A percentile compares a stretch with the other conserved stretches of the same genome.
phyloP scores from a whole-genome alignment of 805 yeast genomes.

The Saccharomyces mikatae region DNA sequence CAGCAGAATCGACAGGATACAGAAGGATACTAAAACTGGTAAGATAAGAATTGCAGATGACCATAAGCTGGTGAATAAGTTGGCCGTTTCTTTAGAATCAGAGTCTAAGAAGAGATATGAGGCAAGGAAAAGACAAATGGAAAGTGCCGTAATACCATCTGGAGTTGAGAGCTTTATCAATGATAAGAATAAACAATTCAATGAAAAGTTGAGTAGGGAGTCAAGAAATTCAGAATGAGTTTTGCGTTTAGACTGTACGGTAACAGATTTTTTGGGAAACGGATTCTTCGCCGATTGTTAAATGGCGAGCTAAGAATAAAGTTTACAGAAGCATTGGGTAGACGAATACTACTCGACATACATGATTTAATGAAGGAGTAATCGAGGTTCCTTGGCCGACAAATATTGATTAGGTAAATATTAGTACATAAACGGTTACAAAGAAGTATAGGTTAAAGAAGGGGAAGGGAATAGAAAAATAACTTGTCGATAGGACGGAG shows the following conservation, averaged over 20 bases:
- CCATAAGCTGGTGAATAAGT: conserved; percentile 10
- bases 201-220: conserved; percentile 22
- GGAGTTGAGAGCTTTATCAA: conserved; percentile 19
- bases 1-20: conserved; percentile 1
- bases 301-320: background rate
- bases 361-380: background rate
- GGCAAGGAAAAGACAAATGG: conserved; percentile 13
- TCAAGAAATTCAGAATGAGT: conserved; percentile 2
- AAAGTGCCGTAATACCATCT: conserved; percentile 1
- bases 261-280: background rate
- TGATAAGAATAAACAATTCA: conserved; percentile 28
- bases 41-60: conserved; percentile 15
- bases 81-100: conserved; percentile 17
- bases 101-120: conserved; percentile 16
- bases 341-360: background rate
- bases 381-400: background rate
- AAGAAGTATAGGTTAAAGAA: background rate
- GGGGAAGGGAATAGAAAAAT: background rate
- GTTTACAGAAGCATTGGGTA: background rate
- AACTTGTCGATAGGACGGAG: background rate
- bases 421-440: background rate
- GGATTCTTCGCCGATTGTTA: background rate
- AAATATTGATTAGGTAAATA: background rate
- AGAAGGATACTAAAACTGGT: conserved; percentile 8
- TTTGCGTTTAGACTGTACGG: background rate